phyloP scores from a whole-genome alignment of 2,329 filamentous ascomycete species.

The Cytospora paraplurivora region DNA sequence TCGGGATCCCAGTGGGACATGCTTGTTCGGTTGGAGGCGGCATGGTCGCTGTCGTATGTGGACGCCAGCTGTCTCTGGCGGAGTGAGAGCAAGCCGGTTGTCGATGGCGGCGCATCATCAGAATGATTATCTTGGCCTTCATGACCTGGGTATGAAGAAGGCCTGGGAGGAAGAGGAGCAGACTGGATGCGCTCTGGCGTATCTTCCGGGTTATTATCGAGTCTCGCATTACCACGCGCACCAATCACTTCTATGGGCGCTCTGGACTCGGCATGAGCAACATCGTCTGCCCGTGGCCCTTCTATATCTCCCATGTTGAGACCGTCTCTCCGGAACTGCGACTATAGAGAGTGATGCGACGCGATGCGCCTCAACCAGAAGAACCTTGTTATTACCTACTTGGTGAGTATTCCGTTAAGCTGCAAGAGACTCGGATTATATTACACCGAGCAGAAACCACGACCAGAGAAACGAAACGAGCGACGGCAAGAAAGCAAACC shows the following conservation, averaged over 20 bases:
- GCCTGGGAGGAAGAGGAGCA: slow-evolving; percentile 18
- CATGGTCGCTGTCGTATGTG: slow-evolving; percentile 29
- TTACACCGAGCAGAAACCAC: neutral
- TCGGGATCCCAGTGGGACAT: slow-evolving; percentile 38
- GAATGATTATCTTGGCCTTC: neutral
- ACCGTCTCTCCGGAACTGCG: neutral
- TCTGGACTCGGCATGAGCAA: slow-evolving; percentile 11
- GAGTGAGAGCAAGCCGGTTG: slow-evolving; percentile 4
- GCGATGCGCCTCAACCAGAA: neutral
- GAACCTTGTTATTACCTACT: neutral
- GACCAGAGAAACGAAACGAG: neutral
- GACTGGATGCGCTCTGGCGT: slow-evolving; percentile 20
- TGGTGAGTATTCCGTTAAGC: neutral
- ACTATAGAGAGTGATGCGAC: too few species aligned
- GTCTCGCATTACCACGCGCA: slow-evolving; percentile 19
- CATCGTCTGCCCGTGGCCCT: neutral
- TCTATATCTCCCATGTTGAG: slow-evolving; percentile 19
- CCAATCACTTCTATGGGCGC: slow-evolving; percentile 17
- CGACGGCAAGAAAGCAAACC: neutral
- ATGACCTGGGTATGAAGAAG: neutral
- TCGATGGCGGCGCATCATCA: slow-evolving; percentile 4
- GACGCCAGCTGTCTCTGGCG: slow-evolving; percentile 18
- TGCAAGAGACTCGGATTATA: neutral
- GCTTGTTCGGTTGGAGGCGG: slow-evolving; percentile 32
- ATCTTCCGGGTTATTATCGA: slow-evolving; percentile 18